Evolutionary conservation across 78 protist species (phyloP).

Genomic region (Monosiga brevicollis): DNA sequence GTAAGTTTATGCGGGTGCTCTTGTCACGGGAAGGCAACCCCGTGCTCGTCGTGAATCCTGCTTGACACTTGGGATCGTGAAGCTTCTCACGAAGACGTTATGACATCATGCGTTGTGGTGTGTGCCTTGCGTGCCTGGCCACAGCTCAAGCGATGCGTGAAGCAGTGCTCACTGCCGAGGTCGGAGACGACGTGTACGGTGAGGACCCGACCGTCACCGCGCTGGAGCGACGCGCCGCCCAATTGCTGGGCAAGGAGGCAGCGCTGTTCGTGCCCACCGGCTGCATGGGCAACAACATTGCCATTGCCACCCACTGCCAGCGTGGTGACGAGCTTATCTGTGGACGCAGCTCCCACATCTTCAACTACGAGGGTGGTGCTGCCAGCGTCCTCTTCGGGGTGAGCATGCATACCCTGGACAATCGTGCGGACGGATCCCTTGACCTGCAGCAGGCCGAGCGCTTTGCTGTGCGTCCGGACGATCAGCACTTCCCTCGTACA

Average conservation of each 20-base stretch:
- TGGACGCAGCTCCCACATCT: constrained; percentile 16
- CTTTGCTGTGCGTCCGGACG: neutral
- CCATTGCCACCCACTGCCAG: constrained; percentile 11
- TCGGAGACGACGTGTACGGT: constrained; percentile 65
- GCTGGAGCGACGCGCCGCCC: constrained; percentile 23
- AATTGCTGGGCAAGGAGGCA: constrained; percentile 36
- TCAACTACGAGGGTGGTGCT: constrained; percentile 26
- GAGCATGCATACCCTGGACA: neutral
- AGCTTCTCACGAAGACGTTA: no score
- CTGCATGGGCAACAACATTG: constrained; percentile 41
- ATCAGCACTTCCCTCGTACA: constrained; percentile 33
- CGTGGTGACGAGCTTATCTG: neutral
- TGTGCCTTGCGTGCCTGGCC: neutral
- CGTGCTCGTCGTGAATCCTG: neutral
- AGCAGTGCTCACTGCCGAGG: constrained; percentile 27
- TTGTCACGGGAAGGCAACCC: neutral
- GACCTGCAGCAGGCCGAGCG: neutral
- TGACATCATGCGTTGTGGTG: neutral
- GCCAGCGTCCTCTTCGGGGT: neutral
- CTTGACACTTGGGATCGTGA: no score
- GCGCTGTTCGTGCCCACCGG: constrained; percentile 46
- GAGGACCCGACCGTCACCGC: constrained; percentile 30
- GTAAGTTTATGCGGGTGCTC: neutral
- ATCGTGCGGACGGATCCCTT: neutral
- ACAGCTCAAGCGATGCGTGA: neutral